Conservation (phyloP, 2,329 filamentous ascomycete species). For the Alternaria sp. region DNA sequence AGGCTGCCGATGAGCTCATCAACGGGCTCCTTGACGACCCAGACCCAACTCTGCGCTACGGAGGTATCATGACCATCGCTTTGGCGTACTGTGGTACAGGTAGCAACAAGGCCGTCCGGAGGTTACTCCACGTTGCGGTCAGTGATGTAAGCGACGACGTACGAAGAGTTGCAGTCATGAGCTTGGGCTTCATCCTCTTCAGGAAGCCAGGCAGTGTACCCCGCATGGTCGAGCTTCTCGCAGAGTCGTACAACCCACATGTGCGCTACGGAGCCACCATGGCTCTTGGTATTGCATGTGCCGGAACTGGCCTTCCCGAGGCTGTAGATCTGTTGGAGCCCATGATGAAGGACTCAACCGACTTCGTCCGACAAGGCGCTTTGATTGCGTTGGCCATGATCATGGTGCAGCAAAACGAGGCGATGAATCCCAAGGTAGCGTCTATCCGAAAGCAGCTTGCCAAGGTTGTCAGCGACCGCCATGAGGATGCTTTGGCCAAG, state of each 20-base stretch:
- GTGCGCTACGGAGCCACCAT: constrained; percentile 98
- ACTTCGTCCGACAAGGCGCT: constrained; percentile 97
- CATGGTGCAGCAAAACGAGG: constrained; percentile 98
- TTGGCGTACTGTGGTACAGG: constrained; percentile 96
- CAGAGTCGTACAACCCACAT: constrained; percentile 98
- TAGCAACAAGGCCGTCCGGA: constrained; percentile 98
- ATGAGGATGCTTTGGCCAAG: constrained; percentile 99
- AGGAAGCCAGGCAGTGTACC: constrained; percentile 96
- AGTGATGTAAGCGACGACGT: constrained; percentile 99
- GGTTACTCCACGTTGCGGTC: constrained; percentile 92
- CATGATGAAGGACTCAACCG: constrained; percentile 99
- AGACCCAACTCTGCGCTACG: constrained; percentile 91
- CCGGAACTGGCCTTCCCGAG: constrained; percentile 93
- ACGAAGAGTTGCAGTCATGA: constrained; percentile 94
- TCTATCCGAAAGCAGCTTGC: constrained; percentile 90
- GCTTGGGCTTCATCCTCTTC: constrained; percentile 97
- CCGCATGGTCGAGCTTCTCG: constrained; percentile 97
- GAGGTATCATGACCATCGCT: constrained; percentile 98
- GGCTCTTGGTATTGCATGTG: constrained; percentile 97
- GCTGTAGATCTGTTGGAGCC: constrained; percentile 96
- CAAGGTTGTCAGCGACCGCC: constrained; percentile 92
- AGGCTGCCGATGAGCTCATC: constrained; percentile 92
- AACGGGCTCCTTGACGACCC: constrained; percentile 92
- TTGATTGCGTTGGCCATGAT: constrained; percentile 97
- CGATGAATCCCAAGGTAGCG: constrained; percentile 96